Percentiles rank a stretch among this genome's conserved stretches.
Conservation (phyloP, 257 asterid species). For the Primulina huaijiensis region DNA sequence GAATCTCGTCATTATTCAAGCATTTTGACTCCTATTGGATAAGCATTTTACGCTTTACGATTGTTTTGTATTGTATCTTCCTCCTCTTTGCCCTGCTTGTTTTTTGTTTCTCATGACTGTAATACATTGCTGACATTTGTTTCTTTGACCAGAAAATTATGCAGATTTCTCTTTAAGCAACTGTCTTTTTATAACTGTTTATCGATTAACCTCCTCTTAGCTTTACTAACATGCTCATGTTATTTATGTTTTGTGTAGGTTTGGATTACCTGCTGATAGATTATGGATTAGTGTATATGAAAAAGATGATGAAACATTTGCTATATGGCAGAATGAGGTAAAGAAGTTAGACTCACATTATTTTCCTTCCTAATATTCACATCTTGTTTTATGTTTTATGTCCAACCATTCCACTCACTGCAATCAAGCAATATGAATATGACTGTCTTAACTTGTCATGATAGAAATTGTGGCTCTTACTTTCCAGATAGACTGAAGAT, state of each 20-base stretch:
- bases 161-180: neutral
- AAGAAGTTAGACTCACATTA: neutral
- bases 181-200: neutral
- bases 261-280: slow-evolving; percentile 65
- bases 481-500: slow-evolving; percentile 3
- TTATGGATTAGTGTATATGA: slow-evolving; percentile 84
- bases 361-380: neutral
- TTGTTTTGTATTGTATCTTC: too few relatives aligned
- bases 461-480: neutral
- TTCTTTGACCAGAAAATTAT: too few relatives aligned
- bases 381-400: slow-evolving; percentile 2
- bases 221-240: slow-evolving; percentile 3
- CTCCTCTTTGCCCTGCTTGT: too few relatives aligned
- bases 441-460: neutral
- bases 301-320: slow-evolving; percentile 76
- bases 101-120: too few relatives aligned
- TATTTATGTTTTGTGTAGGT: slow-evolving; percentile 38
- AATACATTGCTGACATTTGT: too few relatives aligned
- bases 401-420: neutral
- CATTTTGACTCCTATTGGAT: too few relatives aligned
- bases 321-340: slow-evolving; percentile 86
- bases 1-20: too few relatives aligned
- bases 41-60: too few relatives aligned
- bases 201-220: neutral
- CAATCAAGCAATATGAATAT: neutral